A percentile compares a stretch with the other conserved stretches of the same genome.
These are phyloP conservation scores for Cephalotrichum gorgonifer DNA, from an alignment of 2,329 filamentous ascomycete species.

Conservation along the genomic window DNA sequence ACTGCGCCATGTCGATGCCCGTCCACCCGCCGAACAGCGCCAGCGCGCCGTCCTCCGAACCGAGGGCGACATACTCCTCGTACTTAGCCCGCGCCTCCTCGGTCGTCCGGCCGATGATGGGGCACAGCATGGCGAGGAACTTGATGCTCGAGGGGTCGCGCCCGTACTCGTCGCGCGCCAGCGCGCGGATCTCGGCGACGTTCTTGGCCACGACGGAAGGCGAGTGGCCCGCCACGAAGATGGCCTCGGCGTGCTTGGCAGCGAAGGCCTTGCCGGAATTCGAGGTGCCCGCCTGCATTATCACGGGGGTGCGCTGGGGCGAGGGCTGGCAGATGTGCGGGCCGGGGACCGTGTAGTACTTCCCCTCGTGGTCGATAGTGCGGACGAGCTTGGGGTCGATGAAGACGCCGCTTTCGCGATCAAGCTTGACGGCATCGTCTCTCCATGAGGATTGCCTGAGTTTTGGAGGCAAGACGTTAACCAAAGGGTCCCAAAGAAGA, in stretches of 20 bases:
- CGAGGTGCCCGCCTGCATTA: slow-evolving; percentile 55
- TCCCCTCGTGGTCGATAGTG: slow-evolving; percentile 51
- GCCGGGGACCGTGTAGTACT: slow-evolving; percentile 47
- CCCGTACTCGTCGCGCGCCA: slow-evolving; percentile 35
- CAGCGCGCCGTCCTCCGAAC: slow-evolving; percentile 49
- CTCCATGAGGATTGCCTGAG: slow-evolving; percentile 40
- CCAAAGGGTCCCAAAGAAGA: neutral
- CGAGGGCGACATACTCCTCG: slow-evolving; percentile 41
- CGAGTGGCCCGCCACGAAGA: slow-evolving; percentile 50
- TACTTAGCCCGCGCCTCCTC: slow-evolving; percentile 44
- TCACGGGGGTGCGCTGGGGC: slow-evolving; percentile 53
- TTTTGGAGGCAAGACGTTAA: neutral
- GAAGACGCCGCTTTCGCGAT: slow-evolving; percentile 41
- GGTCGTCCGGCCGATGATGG: slow-evolving; percentile 49
- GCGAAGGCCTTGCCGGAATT: slow-evolving; percentile 50
- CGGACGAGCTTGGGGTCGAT: slow-evolving; percentile 36
- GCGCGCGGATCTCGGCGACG: slow-evolving; percentile 43
- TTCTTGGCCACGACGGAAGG: slow-evolving; percentile 43
- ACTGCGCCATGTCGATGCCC: slow-evolving; percentile 50
- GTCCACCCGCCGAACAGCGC: slow-evolving; percentile 59
- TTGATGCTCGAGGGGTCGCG: slow-evolving; percentile 47
- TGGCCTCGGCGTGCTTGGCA: slow-evolving; percentile 53
- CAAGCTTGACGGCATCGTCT: slow-evolving; percentile 47
- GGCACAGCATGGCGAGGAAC: slow-evolving; percentile 47
- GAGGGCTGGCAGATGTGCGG: slow-evolving; percentile 51